Base-by-base conservation (phyloP, 176 grass and related monocot species). In the Rhipidocladum racemiflorum region DNA sequence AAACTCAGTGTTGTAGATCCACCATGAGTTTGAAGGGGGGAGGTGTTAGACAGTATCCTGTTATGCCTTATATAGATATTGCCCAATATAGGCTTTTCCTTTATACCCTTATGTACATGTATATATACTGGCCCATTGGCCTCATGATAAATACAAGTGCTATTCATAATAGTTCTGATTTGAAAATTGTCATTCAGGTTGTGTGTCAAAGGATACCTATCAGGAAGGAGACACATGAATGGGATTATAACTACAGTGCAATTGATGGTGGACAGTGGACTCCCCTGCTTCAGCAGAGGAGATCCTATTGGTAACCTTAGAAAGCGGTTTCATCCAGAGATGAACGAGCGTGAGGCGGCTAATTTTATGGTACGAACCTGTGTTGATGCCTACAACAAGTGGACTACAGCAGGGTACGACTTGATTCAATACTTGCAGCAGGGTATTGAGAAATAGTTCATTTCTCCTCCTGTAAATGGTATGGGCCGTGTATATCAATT, bases 391-490 rank as follows among this genome's bases (percentile, higher is more conserved):
- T 99, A 99, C 89, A 99, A 99, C 76, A 99, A 99, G 68, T 99
- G 96, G 96, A 91, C 89, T 28, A 99, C 96, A 7, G 92, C 96
- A 70, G 96, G 96, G 44, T 99, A 99, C 60, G 96, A 99, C 87
- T 93, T 95, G 90, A 99, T 99, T 67, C 96, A 99, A 72, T 99
- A 99, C 79, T 84, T 99, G 79, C 96, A 99, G 87, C 96, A 99
- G 78, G 91, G 96, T 28, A 99, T 99, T 46, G 96, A 99, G 68
- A 99, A 99, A 86, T 99, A 95, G 89, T 76, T 50, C 36, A n/a
- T 83, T 67, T 65, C 60, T 81, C 40, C 5, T 85, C 81, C 89
- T 80, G 73, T 87, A 91, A 67, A 88, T 84, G 76, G 86, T 48
- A 70, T 35, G 32, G 70, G 57, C 30, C 71, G 24, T 91, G 85